phyloP scores from a whole-genome alignment of 306 rosid genomes.

The Pyrus communis region DNA sequence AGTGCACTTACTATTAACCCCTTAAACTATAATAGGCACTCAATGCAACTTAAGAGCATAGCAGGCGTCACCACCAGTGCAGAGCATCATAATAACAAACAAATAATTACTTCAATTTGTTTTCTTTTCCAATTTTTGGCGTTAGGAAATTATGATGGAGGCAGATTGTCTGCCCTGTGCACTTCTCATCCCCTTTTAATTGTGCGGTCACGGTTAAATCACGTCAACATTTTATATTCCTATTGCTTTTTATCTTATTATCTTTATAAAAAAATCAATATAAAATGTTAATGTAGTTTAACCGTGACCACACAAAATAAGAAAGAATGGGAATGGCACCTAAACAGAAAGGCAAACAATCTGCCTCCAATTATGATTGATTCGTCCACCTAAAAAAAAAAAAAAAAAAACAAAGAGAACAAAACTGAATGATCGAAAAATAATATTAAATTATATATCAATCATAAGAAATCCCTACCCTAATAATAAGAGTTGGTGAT shows the following conservation, averaged over 20 bases:
- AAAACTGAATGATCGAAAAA: not conserved
- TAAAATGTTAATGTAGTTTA: too few species aligned
- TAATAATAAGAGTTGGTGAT: not conserved
- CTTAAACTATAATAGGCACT: not conserved
- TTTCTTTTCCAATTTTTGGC: not conserved
- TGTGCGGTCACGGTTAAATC: too few species aligned
- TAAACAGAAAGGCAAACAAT: too few species aligned
- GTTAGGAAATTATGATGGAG: not conserved
- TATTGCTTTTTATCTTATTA: too few species aligned
- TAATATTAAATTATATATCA: not conserved
- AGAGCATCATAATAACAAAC: not conserved
- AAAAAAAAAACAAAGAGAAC: not conserved
- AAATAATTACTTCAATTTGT: not conserved
- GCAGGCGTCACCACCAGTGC: not conserved
- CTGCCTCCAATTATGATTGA: not conserved
- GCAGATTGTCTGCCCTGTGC: too few species aligned
- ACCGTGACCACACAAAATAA: too few species aligned
- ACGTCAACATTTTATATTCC: too few species aligned
- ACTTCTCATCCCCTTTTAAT: too few species aligned
- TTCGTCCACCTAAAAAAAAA: not conserved
- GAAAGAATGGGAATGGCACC: accelerated
- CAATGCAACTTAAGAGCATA: not conserved
- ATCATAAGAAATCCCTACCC: not conserved
- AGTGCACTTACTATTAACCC: too few species aligned
- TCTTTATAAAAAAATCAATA: too few species aligned